A percentile compares a stretch with the other conserved stretches of the same genome.
Evolutionary conservation across 345 rosid genomes (phyloP).

Genomic region (Acer negundo): DNA sequence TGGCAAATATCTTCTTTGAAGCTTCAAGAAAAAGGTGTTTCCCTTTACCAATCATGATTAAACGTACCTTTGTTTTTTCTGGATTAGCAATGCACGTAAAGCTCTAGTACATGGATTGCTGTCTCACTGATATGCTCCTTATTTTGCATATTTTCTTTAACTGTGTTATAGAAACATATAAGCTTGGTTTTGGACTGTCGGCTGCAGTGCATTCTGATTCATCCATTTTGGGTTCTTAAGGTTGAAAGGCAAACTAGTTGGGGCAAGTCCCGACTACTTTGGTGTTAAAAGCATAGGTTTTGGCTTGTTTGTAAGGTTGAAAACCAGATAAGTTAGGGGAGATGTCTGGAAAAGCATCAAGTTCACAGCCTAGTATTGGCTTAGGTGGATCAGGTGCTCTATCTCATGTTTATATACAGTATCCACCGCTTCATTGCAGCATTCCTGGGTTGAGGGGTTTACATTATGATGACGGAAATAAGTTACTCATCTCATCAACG

Average conservation of each 20-base stretch:
- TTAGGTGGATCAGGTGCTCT: conserved; percentile 68
- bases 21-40: neutral
- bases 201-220: conserved; percentile 5
- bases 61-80: neutral
- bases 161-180: conserved; percentile 9
- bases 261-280: conserved; percentile 38
- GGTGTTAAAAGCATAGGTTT: neutral
- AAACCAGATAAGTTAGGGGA: conserved; percentile 21
- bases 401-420: conserved; percentile 79
- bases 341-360: conserved; percentile 71
- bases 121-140: neutral
- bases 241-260: conserved; percentile 22
- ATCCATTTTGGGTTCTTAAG: neutral
- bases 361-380: conserved; percentile 57
- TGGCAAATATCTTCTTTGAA: neutral
- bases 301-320: conserved; percentile 3
- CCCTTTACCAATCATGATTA: neutral
- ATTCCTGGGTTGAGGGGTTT: conserved; percentile 71
- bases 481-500: conserved; percentile 61
- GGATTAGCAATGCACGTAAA: neutral
- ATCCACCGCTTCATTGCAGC: conserved; percentile 70
- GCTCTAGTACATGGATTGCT: neutral
- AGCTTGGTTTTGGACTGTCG: neutral
- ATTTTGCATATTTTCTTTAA: neutral
- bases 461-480: conserved; percentile 92